phyloP scores from a whole-genome alignment of 2,329 filamentous ascomycete genomes.

The Thielaviopsis cerberus region DNA sequence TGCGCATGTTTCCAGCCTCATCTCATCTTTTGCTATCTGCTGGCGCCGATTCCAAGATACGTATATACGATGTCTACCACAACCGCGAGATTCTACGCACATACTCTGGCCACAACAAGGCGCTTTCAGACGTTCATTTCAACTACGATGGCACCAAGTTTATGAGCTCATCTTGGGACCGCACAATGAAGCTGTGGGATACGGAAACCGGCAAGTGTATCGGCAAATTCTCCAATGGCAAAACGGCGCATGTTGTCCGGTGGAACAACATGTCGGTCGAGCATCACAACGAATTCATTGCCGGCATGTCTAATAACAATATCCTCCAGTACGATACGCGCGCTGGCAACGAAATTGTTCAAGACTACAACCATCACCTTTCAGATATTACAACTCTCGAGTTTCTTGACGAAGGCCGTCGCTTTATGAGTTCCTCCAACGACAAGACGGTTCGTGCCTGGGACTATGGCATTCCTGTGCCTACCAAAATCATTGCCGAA shows the following conservation, averaged over 20 bases:
- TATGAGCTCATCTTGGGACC: slow-evolving; percentile 79
- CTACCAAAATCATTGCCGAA: slow-evolving; percentile 95
- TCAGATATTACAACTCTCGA: slow-evolving; percentile 96
- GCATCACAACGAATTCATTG: slow-evolving; percentile 73
- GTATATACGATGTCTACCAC: slow-evolving; percentile 90
- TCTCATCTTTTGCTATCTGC: slow-evolving; percentile 79
- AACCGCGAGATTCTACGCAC: slow-evolving; percentile 71
- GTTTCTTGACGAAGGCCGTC: slow-evolving; percentile 82
- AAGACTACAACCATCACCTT: slow-evolving; percentile 96
- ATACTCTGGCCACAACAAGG: slow-evolving; percentile 80
- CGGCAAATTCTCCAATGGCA: slow-evolving; percentile 76
- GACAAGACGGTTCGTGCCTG: slow-evolving; percentile 90
- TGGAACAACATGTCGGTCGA: slow-evolving; percentile 80
- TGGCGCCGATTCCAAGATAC: slow-evolving; percentile 78
- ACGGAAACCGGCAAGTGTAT: slow-evolving; percentile 84
- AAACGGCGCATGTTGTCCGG: slow-evolving; percentile 83
- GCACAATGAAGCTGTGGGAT: slow-evolving; percentile 95
- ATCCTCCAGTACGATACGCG: slow-evolving; percentile 93
- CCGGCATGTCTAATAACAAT: slow-evolving; percentile 97
- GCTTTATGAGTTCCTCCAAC: slow-evolving; percentile 95
- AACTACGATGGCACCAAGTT: slow-evolving; percentile 68
- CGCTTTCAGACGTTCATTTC: slow-evolving; percentile 78
- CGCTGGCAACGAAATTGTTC: slow-evolving; percentile 56
- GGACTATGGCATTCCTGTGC: slow-evolving; percentile 97
- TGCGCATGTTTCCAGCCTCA: slow-evolving; percentile 75